Percentiles rank a stretch among this genome's conserved stretches.
These are phyloP conservation scores for Salix dunnii DNA, from an alignment of 345 rosid species.

Conservation along the genomic window DNA sequence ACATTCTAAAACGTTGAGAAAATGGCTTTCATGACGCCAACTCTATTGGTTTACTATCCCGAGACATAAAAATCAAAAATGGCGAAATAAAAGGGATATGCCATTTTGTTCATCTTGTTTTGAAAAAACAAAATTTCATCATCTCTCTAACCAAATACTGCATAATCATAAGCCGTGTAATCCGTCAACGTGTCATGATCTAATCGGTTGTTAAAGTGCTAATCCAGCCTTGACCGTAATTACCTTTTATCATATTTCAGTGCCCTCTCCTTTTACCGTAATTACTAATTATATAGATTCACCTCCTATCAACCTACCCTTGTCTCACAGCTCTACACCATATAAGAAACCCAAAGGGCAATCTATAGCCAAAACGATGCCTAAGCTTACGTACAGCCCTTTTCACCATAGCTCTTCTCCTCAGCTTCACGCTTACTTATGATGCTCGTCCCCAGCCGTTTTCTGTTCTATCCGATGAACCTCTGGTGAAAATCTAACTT, in stretches of 20 bases:
- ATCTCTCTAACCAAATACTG: too few relatives aligned
- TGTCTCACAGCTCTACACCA: neutral
- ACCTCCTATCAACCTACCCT: neutral
- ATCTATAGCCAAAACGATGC: constrained; percentile 9
- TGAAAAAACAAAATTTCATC: too few relatives aligned
- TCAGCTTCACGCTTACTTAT: constrained; percentile 15
- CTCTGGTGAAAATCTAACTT: constrained; percentile 1
- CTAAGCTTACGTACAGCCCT: constrained; percentile 22
- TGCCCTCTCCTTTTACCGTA: neutral
- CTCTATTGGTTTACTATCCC: too few relatives aligned
- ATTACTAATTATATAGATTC: neutral
- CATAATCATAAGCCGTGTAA: neutral
- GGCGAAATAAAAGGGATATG: too few relatives aligned
- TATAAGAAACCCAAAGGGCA: neutral
- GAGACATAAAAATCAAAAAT: too few relatives aligned
- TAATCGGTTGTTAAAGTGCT: neutral
- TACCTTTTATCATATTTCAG: neutral
- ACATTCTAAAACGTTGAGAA: neutral
- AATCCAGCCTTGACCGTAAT: neutral
- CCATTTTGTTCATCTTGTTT: too few relatives aligned
- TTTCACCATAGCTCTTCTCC: constrained; percentile 22
- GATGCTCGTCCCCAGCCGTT: constrained; percentile 17
- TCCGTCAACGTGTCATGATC: neutral
- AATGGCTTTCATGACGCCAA: neutral
- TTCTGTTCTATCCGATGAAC: neutral